These are phyloP conservation scores for Fusarium sp. DNA, from an alignment of 2,329 filamentous ascomycete genomes.

Conservation along the genomic window DNA sequence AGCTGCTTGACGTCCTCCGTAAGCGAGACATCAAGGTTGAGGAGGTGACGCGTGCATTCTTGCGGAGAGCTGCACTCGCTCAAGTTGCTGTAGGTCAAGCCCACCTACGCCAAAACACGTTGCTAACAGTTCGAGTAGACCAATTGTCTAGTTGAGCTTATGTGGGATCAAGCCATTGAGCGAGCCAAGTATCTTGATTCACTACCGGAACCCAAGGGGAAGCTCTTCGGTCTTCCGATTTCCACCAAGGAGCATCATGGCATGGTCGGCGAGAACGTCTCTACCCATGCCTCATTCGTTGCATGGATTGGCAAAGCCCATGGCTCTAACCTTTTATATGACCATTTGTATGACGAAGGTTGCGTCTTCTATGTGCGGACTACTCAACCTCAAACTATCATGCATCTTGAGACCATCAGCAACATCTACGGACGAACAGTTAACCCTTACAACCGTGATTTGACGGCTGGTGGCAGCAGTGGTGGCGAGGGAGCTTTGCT, in stretches of 20 bases:
- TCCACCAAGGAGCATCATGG: conserved; percentile 50
- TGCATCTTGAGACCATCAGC: conserved; percentile 67
- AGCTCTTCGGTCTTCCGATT: conserved; percentile 49
- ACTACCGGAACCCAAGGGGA: conserved; percentile 45
- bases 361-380: conserved; percentile 67
- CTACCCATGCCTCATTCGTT: conserved; percentile 43
- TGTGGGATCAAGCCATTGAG: conserved; percentile 49
- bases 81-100: conserved; percentile 35
- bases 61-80: conserved; percentile 40
- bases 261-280: conserved; percentile 46
- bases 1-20: conserved; percentile 34
- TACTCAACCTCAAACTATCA: conserved; percentile 69
- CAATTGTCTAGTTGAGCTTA: conserved; percentile 47
- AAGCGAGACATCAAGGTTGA: conserved; percentile 38
- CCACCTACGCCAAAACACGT: no score
- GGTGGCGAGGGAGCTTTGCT: conserved; percentile 63
- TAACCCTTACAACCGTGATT: conserved; percentile 68
- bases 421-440: conserved; percentile 70
- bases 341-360: conserved; percentile 43
- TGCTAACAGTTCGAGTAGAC: conserved; percentile 25
- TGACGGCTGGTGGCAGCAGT: conserved; percentile 71
- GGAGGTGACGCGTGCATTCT: conserved; percentile 41
- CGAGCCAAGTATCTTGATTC: conserved; percentile 47
- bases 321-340: conserved; percentile 46
- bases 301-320: conserved; percentile 46